Evolutionary conservation across 2,329 filamentous ascomycete genomes (phyloP).

Genomic region (Aspergillus sp.): DNA sequence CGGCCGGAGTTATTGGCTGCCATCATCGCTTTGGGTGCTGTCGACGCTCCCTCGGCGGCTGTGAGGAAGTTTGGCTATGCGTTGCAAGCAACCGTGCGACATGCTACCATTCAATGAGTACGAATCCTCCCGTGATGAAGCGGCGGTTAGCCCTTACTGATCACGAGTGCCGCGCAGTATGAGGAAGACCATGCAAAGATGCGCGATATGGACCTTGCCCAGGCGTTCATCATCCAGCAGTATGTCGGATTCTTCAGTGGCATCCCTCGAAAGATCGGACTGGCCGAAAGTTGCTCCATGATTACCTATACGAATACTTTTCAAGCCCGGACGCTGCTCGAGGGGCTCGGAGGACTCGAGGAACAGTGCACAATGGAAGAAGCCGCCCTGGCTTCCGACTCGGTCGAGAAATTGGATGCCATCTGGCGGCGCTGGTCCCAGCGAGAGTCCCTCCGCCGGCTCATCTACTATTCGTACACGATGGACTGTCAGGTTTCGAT

Average conservation of each 20-base stretch:
- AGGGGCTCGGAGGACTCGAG: not conserved
- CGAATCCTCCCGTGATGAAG: not conserved
- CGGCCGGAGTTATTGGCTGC: not conserved
- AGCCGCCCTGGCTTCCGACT: not conserved
- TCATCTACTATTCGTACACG: not conserved
- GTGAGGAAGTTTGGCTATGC: not conserved
- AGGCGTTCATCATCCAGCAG: not conserved
- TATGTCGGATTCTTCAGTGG: not conserved
- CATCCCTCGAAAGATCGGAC: not conserved
- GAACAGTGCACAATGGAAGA: not conserved
- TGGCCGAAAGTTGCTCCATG: constrained; percentile 1
- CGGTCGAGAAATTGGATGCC: not conserved
- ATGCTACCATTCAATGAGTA: not conserved
- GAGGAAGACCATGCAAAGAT: constrained; percentile 1
- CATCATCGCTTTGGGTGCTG: not conserved
- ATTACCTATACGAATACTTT: not conserved
- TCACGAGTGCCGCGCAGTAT: not conserved
- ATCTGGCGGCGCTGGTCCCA: not conserved
- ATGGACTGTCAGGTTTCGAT: not conserved
- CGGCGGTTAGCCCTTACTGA: not conserved
- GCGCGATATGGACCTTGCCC: not conserved
- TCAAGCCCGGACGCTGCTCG: not conserved
- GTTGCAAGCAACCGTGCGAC: not conserved
- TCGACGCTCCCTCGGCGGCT: not conserved
- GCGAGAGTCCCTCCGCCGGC: not conserved